Evolutionary conservation across 345 rosid species (phyloP).

Genomic region (Arabidopsis arenosa): DNA sequence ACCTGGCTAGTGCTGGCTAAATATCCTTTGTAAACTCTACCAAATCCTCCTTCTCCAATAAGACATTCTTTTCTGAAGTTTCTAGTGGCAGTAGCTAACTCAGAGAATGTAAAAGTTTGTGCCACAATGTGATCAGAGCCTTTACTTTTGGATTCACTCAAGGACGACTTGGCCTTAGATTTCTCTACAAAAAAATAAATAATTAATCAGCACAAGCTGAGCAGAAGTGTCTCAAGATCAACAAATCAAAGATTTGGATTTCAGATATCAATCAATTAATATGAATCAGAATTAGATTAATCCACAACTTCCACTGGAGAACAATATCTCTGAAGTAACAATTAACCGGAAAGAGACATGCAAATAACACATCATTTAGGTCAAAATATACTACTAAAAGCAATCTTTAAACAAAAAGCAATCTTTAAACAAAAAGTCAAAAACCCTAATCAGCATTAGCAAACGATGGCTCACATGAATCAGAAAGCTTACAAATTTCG

Average conservation of each 20-base stretch:
- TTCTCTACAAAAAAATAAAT: slow-evolving; percentile 47
- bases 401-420: background rate
- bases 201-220: slow-evolving; percentile 1
- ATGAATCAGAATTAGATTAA: background rate
- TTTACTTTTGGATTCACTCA: slow-evolving; percentile 50
- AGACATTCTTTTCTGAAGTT: slow-evolving; percentile 81
- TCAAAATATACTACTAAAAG: background rate
- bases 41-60: slow-evolving; percentile 92
- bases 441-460: slow-evolving; percentile 40
- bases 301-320: slow-evolving; percentile 1
- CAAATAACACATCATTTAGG: slow-evolving; percentile 19
- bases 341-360: slow-evolving; percentile 3
- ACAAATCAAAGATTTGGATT: background rate
- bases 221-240: slow-evolving; percentile 5
- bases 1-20: slow-evolving; percentile 72
- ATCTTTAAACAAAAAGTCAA: slow-evolving; percentile 12
- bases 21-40: slow-evolving; percentile 82
- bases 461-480: slow-evolving; percentile 19
- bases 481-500: slow-evolving; percentile 6
- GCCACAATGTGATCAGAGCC: slow-evolving; percentile 66
- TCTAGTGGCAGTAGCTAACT: slow-evolving; percentile 78
- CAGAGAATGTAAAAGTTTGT: slow-evolving; percentile 74
- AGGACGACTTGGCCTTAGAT: slow-evolving; percentile 46
- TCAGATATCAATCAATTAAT: too few relatives aligned
- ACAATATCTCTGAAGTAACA: background rate